A percentile compares a stretch with the other conserved stretches of the same genome.
Conservation (phyloP, 129 eudicot species). For the Saposhnikovia divaricata region DNA sequence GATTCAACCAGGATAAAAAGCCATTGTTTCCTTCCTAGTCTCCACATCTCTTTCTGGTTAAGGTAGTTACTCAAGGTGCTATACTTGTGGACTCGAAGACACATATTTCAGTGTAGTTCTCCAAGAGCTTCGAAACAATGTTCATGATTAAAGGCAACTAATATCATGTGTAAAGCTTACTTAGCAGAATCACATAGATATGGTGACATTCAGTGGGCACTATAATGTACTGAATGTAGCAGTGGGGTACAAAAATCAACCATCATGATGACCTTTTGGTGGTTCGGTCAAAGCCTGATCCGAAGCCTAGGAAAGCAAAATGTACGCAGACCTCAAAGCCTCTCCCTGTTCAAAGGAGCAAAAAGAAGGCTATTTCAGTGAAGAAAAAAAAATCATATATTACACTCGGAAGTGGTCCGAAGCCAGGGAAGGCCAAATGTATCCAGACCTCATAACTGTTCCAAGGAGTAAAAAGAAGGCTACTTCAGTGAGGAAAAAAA, state of each 20-base stretch:
- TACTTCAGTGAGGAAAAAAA: too few species aligned
- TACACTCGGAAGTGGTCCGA: not conserved
- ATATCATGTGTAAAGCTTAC: not conserved
- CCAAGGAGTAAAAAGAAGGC: not conserved
- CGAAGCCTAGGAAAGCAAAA: too few species aligned
- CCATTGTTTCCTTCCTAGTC: not conserved
- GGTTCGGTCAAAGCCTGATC: too few species aligned
- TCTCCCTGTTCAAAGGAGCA: too few species aligned
- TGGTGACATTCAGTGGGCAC: not conserved
- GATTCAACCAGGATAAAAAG: not conserved
- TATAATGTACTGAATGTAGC: not conserved
- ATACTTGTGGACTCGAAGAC: too few species aligned
- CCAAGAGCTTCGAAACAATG: not conserved
- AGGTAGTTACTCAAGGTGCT: too few species aligned
- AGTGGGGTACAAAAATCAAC: not conserved
- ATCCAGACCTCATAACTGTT: not conserved
- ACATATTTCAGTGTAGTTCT: not conserved
- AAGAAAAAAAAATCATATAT: too few species aligned
- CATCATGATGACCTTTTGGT: too few species aligned
- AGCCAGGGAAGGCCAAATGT: not conserved
- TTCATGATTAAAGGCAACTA: not conserved
- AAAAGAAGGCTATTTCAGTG: too few species aligned
- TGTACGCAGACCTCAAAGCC: too few species aligned
- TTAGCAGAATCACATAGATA: not conserved
- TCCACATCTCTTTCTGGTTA: too few species aligned